Evolutionary conservation across 192 early-diverging fungal genomes (phyloP).

Genomic region (Umbelopsis sp.): DNA sequence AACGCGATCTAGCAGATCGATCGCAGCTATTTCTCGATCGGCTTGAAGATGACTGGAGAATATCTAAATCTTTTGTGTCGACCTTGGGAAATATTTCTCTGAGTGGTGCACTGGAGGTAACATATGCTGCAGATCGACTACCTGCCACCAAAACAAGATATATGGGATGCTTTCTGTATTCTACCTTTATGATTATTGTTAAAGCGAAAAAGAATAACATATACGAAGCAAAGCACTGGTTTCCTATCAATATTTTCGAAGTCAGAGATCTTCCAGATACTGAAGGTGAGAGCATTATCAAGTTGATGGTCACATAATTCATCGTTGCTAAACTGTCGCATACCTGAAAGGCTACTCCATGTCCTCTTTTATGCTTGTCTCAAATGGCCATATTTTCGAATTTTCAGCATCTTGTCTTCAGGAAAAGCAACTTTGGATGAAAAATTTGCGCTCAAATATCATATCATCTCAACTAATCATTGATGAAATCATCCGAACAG

Average conservation of each 20-base stretch:
- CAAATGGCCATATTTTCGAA: background rate
- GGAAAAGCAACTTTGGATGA: constrained; percentile 3
- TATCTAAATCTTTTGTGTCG: constrained; percentile 36
- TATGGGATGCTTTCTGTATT: constrained; percentile 66
- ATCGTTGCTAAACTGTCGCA: too few species aligned
- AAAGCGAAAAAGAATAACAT: constrained; percentile 48
- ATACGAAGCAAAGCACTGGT: constrained; percentile 66
- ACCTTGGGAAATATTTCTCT: constrained; percentile 46
- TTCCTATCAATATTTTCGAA: constrained; percentile 61
- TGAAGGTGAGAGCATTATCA: constrained; percentile 21
- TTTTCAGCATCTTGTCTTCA: background rate
- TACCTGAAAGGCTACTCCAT: background rate
- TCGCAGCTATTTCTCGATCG: constrained; percentile 35
- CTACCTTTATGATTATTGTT: constrained; percentile 59
- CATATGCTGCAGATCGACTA: constrained; percentile 31
- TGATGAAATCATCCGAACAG: background rate
- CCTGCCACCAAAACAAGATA: constrained; percentile 39
- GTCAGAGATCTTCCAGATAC: constrained; percentile 49
- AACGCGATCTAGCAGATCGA: constrained; percentile 27
- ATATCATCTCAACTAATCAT: background rate
- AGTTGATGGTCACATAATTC: too few species aligned
- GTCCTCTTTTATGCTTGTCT: background rate
- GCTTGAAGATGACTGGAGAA: constrained; percentile 27
- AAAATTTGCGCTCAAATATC: background rate
- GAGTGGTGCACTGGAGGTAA: constrained; percentile 48